Conservation (phyloP, 2,329 filamentous ascomycete species). For the Xylariales sp. region DNA sequence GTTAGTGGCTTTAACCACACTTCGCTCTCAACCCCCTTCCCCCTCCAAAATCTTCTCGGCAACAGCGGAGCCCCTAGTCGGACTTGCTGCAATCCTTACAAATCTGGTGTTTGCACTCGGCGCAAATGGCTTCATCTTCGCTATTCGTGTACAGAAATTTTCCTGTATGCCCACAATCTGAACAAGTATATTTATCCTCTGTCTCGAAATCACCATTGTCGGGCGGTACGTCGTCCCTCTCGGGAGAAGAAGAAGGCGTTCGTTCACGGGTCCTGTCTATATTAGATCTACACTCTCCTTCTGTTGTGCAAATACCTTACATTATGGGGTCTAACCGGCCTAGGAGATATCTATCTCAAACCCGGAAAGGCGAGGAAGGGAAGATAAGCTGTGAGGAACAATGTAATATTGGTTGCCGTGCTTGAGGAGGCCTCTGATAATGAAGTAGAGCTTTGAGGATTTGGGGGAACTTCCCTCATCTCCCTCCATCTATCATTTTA, state of each 20-base stretch:
- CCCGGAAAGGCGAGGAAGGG: neutral
- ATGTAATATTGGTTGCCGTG: neutral
- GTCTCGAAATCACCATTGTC: constrained; percentile 20
- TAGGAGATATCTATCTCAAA: too few relatives aligned
- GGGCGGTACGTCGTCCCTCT: neutral
- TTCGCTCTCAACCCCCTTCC: neutral
- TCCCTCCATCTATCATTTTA: constrained; percentile 14
- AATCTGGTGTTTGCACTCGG: constrained; percentile 26
- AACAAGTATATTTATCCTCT: constrained; percentile 27
- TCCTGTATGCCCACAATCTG: constrained; percentile 19
- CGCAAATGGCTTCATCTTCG: constrained; percentile 26
- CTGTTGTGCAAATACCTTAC: constrained; percentile 1
- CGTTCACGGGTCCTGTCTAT: constrained; percentile 2
- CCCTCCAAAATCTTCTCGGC: too few relatives aligned
- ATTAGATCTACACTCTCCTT: constrained; percentile 7
- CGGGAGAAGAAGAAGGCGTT: neutral
- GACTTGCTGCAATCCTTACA: constrained; percentile 18
- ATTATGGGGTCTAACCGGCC: neutral
- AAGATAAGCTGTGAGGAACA: neutral
- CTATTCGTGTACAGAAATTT: constrained; percentile 32
- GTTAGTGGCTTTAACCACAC: neutral
- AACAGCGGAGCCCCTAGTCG: neutral
- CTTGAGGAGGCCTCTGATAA: neutral
- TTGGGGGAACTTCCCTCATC: neutral
- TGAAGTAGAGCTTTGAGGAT: neutral